Conservation (phyloP, 345 rosid genomes). For the Jatropha curcas region DNA sequence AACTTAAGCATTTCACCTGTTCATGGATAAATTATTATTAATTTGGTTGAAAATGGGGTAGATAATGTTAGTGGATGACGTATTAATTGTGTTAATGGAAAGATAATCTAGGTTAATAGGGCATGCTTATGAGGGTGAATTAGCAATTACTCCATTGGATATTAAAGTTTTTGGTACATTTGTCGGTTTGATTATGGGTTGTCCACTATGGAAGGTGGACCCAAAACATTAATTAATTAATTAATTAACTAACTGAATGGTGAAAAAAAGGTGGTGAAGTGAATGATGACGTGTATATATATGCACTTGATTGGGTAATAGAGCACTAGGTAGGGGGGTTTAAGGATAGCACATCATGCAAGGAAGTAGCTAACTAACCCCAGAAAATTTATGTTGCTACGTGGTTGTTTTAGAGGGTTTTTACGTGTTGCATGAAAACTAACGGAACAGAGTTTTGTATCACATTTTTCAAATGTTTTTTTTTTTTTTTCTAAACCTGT, state of each 20-base stretch:
- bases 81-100: no score
- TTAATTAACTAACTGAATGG: no score
- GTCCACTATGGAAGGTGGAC: not conserved
- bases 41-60: no score
- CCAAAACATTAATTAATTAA: no score
- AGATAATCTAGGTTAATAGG: constrained; percentile 1
- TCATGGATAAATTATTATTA: no score
- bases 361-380: not conserved
- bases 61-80: no score
- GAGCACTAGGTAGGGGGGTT: not conserved
- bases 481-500: no score
- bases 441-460: not conserved
- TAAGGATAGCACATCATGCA: not conserved
- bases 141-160: not conserved
- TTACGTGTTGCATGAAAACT: constrained; percentile 10
- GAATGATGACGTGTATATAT: no score
- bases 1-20: no score
- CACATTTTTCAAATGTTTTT: not conserved
- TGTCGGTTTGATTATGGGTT: constrained; percentile 9
- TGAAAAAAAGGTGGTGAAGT: no score
- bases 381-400: no score
- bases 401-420: not conserved
- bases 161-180: not conserved
- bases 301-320: not conserved
- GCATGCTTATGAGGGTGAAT: not conserved